These are phyloP conservation scores for Elaeis guineensis DNA, from an alignment of 176 grass and related monocot species.

Conservation along the genomic window DNA sequence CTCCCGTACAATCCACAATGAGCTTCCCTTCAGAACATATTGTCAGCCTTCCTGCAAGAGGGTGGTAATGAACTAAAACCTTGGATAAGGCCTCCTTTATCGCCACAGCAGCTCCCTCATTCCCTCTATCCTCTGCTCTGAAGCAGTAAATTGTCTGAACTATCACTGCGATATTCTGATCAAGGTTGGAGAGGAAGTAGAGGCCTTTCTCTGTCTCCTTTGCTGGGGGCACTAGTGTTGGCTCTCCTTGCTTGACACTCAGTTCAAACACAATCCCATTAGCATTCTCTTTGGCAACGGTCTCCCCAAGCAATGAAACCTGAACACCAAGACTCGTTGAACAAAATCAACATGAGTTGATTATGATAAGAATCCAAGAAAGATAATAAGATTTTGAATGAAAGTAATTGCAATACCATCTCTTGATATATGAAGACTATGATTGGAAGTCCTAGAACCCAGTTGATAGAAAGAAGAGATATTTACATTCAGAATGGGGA, in stretches of 20 bases:
- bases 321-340: no score
- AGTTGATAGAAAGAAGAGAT: no score
- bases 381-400: no score
- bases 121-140: slow-evolving; percentile 13
- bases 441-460: no score
- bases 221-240: slow-evolving; percentile 34
- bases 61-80: slow-evolving; percentile 55
- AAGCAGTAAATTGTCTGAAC: slow-evolving; percentile 81
- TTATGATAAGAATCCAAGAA: no score
- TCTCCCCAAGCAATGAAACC: no score
- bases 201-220: slow-evolving; percentile 19
- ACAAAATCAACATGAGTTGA: no score
- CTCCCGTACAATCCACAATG: slow-evolving; percentile 43
- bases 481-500: no score
- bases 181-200: slow-evolving; percentile 73
- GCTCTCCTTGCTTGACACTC: slow-evolving; percentile 26
- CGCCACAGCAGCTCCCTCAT: slow-evolving; percentile 8
- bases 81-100: slow-evolving; percentile 47
- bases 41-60: slow-evolving; percentile 41
- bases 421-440: no score
- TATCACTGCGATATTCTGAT: slow-evolving; percentile 68
- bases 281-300: no score
- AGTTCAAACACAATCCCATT: slow-evolving; percentile 16
- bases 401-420: no score
- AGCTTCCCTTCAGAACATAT: slow-evolving; percentile 49